Conservation (phyloP, 2,329 filamentous ascomycete genomes). For the Nannizzia gypsea region DNA sequence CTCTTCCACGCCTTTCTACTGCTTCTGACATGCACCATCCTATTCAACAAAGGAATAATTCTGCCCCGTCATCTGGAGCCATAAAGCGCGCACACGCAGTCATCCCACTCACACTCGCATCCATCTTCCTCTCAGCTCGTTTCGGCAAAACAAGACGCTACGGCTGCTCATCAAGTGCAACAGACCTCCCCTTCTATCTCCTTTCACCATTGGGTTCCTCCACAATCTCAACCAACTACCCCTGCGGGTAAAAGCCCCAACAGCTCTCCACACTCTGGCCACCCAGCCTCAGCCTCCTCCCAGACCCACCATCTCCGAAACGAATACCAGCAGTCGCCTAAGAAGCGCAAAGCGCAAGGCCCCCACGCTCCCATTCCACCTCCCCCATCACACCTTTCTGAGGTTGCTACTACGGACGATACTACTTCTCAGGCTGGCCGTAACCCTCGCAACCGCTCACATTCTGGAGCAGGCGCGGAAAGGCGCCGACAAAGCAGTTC, state of each 20-base stretch:
- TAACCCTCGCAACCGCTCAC: background rate
- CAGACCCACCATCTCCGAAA: conserved; percentile 32
- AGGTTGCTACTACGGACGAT: conserved; percentile 15
- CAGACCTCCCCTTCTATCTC: conserved; percentile 56
- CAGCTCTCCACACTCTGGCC: conserved; percentile 36
- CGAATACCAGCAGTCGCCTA: conserved; percentile 63
- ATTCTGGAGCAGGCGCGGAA: background rate
- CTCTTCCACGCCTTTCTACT: conserved; percentile 21
- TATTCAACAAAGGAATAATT: conserved; percentile 18
- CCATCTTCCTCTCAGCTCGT: conserved; percentile 11
- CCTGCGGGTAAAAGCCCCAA: conserved; percentile 60
- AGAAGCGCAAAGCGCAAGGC: conserved; percentile 66
- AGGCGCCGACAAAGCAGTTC: background rate
- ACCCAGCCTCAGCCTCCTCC: conserved; percentile 26
- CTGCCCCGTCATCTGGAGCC: conserved; percentile 10
- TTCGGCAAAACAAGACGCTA: conserved; percentile 19
- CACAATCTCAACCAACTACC: conserved; percentile 56
- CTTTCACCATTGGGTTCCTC: conserved; percentile 89
- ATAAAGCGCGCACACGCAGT: conserved; percentile 14
- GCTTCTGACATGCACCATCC: conserved; percentile 14
- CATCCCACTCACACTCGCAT: conserved; percentile 20
- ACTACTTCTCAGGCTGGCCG: background rate
- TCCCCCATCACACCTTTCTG: conserved; percentile 39
- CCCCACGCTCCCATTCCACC: conserved; percentile 41
- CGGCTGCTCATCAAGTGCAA: background rate